Evolutionary conservation across 495 filamentous ascomycete genomes (phyloP).

Genomic region (Hypoxylon intermedium): DNA sequence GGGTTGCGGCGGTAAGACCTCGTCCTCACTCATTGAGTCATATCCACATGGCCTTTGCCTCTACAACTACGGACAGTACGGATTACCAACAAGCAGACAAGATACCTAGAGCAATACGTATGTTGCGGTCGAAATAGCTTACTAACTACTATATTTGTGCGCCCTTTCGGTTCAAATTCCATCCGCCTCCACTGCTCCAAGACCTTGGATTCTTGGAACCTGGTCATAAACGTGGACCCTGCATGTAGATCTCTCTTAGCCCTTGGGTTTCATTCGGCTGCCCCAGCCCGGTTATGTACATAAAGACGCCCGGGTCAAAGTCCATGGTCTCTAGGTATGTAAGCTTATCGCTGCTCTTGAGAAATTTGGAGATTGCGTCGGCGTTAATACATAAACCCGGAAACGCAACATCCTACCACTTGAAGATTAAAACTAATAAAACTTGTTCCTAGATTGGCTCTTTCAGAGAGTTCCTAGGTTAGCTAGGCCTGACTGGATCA

Average conservation of each 20-base stretch:
- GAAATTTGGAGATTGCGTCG: neutral
- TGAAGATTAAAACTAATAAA: neutral
- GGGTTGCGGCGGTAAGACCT: conserved; percentile 7
- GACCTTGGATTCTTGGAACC: neutral
- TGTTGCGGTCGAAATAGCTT: neutral
- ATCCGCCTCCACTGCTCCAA: neutral
- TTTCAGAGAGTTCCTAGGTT: neutral
- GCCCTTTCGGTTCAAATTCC: neutral
- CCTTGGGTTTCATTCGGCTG: conserved; percentile 2
- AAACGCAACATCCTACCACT: neutral
- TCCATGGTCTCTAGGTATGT: neutral
- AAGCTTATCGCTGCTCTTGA: no score
- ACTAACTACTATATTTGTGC: neutral
- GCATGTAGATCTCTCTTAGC: neutral
- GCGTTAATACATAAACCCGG: neutral
- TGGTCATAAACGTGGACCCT: conserved; percentile 3
- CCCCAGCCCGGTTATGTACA: neutral
- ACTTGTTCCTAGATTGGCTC: neutral
- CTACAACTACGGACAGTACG: no score
- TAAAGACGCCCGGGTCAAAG: neutral
- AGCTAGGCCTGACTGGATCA: neutral
- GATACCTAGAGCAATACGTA: no score
- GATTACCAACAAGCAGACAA: no score
- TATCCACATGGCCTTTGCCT: neutral
- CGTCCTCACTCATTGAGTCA: neutral